phyloP scores from a whole-genome alignment of 2,329 filamentous ascomycete species.

The Microascus cirrosus region DNA sequence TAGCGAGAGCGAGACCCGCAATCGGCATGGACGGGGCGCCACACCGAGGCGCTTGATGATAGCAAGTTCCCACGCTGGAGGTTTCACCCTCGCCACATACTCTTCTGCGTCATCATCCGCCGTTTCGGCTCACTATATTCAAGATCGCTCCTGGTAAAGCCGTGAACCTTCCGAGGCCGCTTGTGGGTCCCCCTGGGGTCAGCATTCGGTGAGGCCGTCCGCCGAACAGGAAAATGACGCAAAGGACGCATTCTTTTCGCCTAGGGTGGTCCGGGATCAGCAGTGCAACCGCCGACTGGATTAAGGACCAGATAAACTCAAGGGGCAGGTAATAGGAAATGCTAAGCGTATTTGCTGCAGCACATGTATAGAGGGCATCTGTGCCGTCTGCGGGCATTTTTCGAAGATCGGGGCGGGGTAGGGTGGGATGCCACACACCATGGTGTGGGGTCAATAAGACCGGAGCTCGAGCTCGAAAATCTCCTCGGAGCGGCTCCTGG shows the following conservation, averaged over 20 bases:
- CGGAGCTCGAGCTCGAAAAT: too few species aligned
- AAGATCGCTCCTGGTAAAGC: background rate
- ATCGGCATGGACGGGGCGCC: background rate
- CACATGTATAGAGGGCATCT: background rate
- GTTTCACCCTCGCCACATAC: background rate
- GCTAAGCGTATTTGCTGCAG: background rate
- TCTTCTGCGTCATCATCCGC: background rate
- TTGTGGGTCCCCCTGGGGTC: too few species aligned
- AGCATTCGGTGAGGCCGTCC: too few species aligned
- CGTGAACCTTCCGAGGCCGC: too few species aligned
- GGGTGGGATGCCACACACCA: background rate
- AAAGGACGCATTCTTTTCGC: background rate
- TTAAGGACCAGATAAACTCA: background rate
- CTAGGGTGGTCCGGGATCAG: background rate
- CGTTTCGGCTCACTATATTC: background rate
- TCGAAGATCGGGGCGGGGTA: background rate
- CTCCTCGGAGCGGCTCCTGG: too few species aligned
- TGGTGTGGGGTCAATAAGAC: background rate
- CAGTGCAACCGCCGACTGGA: background rate
- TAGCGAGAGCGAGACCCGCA: background rate
- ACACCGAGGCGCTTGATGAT: background rate
- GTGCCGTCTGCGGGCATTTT: background rate
- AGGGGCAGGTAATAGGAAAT: background rate
- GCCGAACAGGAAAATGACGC: background rate
- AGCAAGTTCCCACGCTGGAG: background rate